A percentile compares a stretch with the other conserved stretches of the same genome.
Evolutionary conservation across 768 basidiomycete genomes (phyloP).

Genomic region (Mycena vitilis): DNA sequence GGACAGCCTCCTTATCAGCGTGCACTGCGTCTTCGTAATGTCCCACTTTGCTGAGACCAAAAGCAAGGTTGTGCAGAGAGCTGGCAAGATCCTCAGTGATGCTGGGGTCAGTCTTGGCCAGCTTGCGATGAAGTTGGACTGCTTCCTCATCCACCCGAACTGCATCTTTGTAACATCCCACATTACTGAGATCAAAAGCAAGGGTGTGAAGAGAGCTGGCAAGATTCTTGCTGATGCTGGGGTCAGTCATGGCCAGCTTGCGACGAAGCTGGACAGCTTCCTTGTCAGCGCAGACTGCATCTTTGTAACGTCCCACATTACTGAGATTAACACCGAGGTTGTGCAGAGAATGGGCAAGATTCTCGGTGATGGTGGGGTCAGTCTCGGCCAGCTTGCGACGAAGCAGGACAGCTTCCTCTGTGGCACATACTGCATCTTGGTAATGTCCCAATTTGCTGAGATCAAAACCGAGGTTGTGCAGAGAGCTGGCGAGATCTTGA

Average conservation of each 20-base stretch:
- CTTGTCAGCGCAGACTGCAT: background rate
- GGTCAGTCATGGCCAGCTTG: background rate
- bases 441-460: background rate
- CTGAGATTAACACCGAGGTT: background rate
- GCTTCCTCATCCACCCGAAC: background rate
- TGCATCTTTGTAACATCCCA: background rate
- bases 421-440: too few relatives aligned
- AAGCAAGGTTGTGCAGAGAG: background rate
- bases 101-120: background rate
- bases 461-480: background rate
- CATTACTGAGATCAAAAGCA: background rate
- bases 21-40: background rate
- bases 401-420: too few relatives aligned
- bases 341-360: background rate
- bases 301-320: background rate
- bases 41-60: background rate
- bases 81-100: background rate
- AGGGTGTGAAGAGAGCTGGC: background rate
- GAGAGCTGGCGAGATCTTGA: background rate
- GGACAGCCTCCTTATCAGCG: background rate
- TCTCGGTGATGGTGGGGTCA: background rate
- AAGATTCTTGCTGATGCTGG: background rate
- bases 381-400: constrained; percentile 1
- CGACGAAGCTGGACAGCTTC: background rate
- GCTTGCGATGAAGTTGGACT: background rate